These are phyloP conservation scores for Venustampulla echinocandica DNA, from an alignment of 495 filamentous ascomycete species.

Conservation along the genomic window DNA sequence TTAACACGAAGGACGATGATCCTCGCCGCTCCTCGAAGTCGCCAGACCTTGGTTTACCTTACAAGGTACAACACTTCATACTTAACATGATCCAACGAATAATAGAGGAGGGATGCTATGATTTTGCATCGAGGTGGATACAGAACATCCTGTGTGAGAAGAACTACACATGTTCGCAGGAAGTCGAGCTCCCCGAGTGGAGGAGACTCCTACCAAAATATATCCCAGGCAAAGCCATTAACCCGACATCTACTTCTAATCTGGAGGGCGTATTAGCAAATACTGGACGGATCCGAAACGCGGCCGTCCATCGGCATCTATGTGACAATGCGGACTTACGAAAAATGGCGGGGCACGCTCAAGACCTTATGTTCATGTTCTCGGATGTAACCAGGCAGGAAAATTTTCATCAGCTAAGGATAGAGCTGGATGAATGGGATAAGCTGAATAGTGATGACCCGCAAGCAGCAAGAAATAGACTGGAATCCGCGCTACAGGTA, in stretches of 20 bases:
- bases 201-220: conserved; percentile 15
- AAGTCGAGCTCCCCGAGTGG: conserved; percentile 34
- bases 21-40: background rate
- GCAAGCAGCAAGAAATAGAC: conserved; percentile 5
- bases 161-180: conserved; percentile 30
- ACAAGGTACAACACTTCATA: conserved; percentile 33
- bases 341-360: conserved; percentile 15
- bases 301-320: conserved; percentile 21
- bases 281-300: conserved; percentile 18
- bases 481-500: conserved; percentile 12
- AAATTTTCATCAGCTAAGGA: conserved; percentile 15
- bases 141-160: conserved; percentile 24
- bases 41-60: conserved; percentile 29
- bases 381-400: conserved; percentile 11
- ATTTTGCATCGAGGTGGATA: conserved; percentile 30
- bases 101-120: conserved; percentile 35
- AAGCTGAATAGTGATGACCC: conserved; percentile 1
- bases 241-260: conserved; percentile 7
- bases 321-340: conserved; percentile 19
- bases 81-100: conserved; percentile 29
- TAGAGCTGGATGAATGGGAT: conserved; percentile 18
- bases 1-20: background rate
- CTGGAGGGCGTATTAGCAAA: conserved; percentile 14
- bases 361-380: conserved; percentile 22
- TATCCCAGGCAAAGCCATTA: conserved; percentile 12